phyloP scores from a whole-genome alignment of 441 rosid genomes.

The Aleurites moluccanus region DNA sequence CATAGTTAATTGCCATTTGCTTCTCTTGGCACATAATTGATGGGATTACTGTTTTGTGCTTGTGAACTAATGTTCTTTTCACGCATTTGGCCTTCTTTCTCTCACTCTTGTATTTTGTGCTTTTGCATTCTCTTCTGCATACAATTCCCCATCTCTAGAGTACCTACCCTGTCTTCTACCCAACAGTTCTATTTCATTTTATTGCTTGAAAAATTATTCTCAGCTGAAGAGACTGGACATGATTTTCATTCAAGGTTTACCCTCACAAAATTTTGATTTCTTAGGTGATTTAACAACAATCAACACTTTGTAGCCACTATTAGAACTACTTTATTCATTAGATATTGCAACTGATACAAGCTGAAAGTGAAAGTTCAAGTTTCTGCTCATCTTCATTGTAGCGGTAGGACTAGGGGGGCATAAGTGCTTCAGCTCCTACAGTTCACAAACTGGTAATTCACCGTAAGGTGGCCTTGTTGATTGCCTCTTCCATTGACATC shows the following conservation, averaged over 20 bases:
- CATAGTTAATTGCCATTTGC: too few relatives aligned
- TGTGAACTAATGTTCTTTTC: neutral
- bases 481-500: conserved; percentile 49
- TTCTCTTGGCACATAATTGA: too few relatives aligned
- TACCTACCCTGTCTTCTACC: too few relatives aligned
- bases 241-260: neutral
- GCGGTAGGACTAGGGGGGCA: too few relatives aligned
- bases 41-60: too few relatives aligned
- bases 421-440: conserved; percentile 32
- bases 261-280: neutral
- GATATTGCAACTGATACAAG: neutral
- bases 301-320: neutral
- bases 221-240: neutral
- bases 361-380: too few relatives aligned
- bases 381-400: too few relatives aligned
- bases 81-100: neutral
- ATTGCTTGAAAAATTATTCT: neutral
- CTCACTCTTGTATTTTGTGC: neutral
- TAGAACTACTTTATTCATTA: neutral
- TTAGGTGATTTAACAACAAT: neutral
- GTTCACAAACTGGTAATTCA: conserved; percentile 49
- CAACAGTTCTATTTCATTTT: neutral
- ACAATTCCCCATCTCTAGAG: too few relatives aligned
- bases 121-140: neutral
- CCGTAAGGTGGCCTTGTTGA: conserved; percentile 51